Evolutionary conservation across 2,329 filamentous ascomycete species (phyloP).

Genomic region (Nannizzia gypsea): DNA sequence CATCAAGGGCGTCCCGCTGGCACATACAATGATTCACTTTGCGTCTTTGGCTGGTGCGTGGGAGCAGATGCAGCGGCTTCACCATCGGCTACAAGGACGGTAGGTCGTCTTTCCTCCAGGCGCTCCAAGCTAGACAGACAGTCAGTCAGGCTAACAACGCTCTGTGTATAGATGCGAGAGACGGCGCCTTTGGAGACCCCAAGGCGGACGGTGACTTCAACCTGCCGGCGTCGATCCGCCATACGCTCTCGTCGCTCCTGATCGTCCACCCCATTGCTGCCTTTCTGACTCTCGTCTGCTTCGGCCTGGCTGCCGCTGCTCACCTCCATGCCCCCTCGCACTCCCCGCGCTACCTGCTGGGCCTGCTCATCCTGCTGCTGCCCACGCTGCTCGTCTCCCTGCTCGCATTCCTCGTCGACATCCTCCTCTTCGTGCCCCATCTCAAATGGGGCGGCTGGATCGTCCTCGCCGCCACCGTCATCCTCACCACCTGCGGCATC

Average conservation of each 20-base stretch:
- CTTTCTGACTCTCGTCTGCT: constrained; percentile 71
- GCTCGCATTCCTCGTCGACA: constrained; percentile 83
- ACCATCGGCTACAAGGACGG: constrained; percentile 77
- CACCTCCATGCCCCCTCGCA: constrained; percentile 83
- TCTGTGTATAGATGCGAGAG: constrained; percentile 21
- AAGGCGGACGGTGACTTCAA: constrained; percentile 43
- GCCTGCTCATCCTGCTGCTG: constrained; percentile 73
- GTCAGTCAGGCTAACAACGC: background rate
- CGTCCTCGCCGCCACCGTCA: constrained; percentile 74
- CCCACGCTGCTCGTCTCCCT: constrained; percentile 73
- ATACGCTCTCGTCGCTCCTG: constrained; percentile 72
- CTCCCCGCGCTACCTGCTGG: constrained; percentile 76
- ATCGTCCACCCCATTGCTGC: constrained; percentile 89
- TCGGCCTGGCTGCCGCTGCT: constrained; percentile 64
- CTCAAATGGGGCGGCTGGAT: constrained; percentile 90
- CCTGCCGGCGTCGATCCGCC: constrained; percentile 52
- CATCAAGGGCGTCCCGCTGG: constrained; percentile 72
- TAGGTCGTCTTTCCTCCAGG: constrained; percentile 38
- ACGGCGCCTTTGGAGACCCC: constrained; percentile 37
- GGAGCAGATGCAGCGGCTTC: constrained; percentile 53
- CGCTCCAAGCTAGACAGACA: background rate
- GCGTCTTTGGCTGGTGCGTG: constrained; percentile 83
- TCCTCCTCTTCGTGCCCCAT: constrained; percentile 88
- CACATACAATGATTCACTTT: constrained; percentile 67
- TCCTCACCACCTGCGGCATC: constrained; percentile 69